Evolutionary conservation across 1,284 basidiomycete species (phyloP).

Genomic region (Moesziomyces antarcticus): DNA sequence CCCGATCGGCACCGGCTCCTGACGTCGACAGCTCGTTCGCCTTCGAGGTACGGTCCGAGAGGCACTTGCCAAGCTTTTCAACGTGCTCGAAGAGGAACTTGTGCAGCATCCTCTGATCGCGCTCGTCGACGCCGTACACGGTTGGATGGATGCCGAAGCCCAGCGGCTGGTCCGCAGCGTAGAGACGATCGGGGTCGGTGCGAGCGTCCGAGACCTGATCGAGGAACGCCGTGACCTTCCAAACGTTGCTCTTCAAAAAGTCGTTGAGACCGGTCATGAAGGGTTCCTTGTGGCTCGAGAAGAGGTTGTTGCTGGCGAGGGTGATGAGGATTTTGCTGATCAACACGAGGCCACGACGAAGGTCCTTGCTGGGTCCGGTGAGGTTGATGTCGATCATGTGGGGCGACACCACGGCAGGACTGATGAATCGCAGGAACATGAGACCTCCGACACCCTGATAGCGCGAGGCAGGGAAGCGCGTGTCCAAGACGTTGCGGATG

Average conservation of each 20-base stretch:
- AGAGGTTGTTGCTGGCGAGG: constrained; percentile 60
- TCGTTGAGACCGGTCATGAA: constrained; percentile 64
- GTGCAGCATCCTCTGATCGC: constrained; percentile 55
- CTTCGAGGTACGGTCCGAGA: constrained; percentile 34
- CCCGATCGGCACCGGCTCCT: constrained; percentile 1
- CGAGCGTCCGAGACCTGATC: constrained; percentile 61
- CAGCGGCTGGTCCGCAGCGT: constrained; percentile 62
- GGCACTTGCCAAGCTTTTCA: constrained; percentile 58
- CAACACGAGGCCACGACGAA: constrained; percentile 57
- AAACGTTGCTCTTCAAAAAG: constrained; percentile 61
- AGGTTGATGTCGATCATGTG: constrained; percentile 65
- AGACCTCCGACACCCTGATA: constrained; percentile 64
- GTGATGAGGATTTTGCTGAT: constrained; percentile 65
- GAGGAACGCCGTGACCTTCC: constrained; percentile 61
- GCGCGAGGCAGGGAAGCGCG: constrained; percentile 58
- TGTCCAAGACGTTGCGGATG: constrained; percentile 59
- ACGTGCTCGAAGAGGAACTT: constrained; percentile 59
- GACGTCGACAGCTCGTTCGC: too few relatives aligned
- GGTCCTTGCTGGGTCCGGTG: constrained; percentile 52
- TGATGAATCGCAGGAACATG: constrained; percentile 65
- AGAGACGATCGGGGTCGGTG: constrained; percentile 60
- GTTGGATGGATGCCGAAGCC: constrained; percentile 61
- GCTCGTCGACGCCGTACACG: constrained; percentile 58
- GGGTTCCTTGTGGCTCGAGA: constrained; percentile 62
- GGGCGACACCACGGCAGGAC: constrained; percentile 60